Conservation (phyloP, 2,329 filamentous ascomycete species). For the Eutypa lata region DNA sequence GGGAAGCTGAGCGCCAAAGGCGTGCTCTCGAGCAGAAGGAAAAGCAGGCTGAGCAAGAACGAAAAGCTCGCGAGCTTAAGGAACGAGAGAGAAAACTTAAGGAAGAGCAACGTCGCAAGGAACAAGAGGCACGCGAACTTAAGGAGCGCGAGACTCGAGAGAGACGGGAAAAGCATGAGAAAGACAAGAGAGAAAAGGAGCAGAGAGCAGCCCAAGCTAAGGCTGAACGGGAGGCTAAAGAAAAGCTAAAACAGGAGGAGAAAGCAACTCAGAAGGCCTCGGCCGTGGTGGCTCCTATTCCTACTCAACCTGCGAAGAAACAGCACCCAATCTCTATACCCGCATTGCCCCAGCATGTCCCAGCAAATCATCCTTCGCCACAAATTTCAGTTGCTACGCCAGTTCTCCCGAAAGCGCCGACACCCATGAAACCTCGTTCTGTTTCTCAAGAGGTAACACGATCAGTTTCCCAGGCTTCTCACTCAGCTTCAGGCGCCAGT, state of each 20-base stretch:
- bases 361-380: slow-evolving; percentile 68
- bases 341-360: slow-evolving; percentile 57
- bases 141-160: slow-evolving; percentile 62
- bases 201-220: slow-evolving; percentile 36
- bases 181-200: slow-evolving; percentile 59
- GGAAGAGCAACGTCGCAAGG: slow-evolving; percentile 76
- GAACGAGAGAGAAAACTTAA: slow-evolving; percentile 81
- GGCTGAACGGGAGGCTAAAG: slow-evolving; percentile 45
- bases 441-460: slow-evolving; percentile 75
- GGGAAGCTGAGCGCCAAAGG: slow-evolving; percentile 80
- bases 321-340: slow-evolving; percentile 43
- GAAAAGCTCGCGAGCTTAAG: slow-evolving; percentile 75
- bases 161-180: slow-evolving; percentile 55
- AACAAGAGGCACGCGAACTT: slow-evolving; percentile 72
- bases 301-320: slow-evolving; percentile 41
- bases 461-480: slow-evolving; percentile 66
- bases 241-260: slow-evolving; percentile 44
- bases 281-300: slow-evolving; percentile 34
- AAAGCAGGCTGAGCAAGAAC: slow-evolving; percentile 78
- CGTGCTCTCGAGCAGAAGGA: slow-evolving; percentile 82
- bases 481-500: slow-evolving; percentile 53
- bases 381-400: slow-evolving; percentile 78
- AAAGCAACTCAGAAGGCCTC: slow-evolving; percentile 40
- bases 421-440: slow-evolving; percentile 73
- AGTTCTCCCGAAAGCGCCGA: slow-evolving; percentile 76